A percentile compares a stretch with the other conserved stretches of the same genome.
phyloP scores from a whole-genome alignment of 768 basidiomycete genomes.

The Peribolospora kevripleyi region DNA sequence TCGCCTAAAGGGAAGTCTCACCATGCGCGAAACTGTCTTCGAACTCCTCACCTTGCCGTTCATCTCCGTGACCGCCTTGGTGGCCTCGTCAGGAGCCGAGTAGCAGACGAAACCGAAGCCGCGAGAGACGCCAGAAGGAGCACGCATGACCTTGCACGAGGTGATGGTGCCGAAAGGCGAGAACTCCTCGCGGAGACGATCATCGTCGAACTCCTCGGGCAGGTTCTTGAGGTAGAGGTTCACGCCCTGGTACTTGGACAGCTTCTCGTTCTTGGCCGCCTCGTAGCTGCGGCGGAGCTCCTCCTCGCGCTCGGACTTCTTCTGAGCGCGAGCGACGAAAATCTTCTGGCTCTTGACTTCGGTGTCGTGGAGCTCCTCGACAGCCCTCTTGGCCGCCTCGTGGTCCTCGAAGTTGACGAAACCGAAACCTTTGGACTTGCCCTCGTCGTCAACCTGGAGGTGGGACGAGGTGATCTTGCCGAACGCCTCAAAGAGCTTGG shows the following conservation, averaged over 20 bases:
- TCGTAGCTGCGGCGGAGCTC: slow-evolving; percentile 84
- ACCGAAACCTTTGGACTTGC: slow-evolving; percentile 88
- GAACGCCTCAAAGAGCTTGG: slow-evolving; percentile 46
- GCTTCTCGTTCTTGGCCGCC: slow-evolving; percentile 84
- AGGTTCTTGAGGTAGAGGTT: slow-evolving; percentile 99
- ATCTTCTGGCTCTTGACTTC: slow-evolving; percentile 70
- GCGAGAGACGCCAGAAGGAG: slow-evolving; percentile 76
- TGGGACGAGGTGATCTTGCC: slow-evolving; percentile 76
- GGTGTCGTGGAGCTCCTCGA: slow-evolving; percentile 64
- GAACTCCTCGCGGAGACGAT: slow-evolving; percentile 86
- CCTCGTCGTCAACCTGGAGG: slow-evolving; percentile 57
- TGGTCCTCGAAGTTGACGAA: slow-evolving; percentile 92
- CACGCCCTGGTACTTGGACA: slow-evolving; percentile 94
- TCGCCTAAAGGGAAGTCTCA: slow-evolving; percentile 4
- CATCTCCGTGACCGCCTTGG: slow-evolving; percentile 98
- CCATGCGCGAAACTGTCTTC: no score
- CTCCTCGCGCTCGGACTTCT: slow-evolving; percentile 94
- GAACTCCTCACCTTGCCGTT: slow-evolving; percentile 37
- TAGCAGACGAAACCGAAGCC: slow-evolving; percentile 99
- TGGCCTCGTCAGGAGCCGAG: slow-evolving; percentile 92
- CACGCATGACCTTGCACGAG: slow-evolving; percentile 97
- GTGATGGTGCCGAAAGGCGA: slow-evolving; percentile 93
- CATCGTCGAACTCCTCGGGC: slow-evolving; percentile 86
- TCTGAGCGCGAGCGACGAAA: slow-evolving; percentile 89
- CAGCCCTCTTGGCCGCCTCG: slow-evolving; percentile 73